Evolutionary conservation across 2,329 filamentous ascomycete genomes (phyloP).

Genomic region (Sporothrix brunneoviolacea): DNA sequence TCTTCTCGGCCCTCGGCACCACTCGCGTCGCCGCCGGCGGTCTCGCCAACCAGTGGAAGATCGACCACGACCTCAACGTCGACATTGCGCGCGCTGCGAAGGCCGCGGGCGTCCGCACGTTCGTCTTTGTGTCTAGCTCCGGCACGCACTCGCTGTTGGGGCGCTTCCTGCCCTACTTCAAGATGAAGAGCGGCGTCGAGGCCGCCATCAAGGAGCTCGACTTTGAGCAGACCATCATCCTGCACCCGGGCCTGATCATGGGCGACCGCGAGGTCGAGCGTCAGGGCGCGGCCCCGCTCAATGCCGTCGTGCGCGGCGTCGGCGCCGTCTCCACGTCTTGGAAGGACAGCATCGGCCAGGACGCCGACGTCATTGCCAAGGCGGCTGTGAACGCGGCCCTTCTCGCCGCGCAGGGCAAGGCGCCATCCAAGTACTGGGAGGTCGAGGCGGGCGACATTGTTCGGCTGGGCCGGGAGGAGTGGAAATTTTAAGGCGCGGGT

Average conservation of each 20-base stretch:
- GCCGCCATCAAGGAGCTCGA: slow-evolving; percentile 63
- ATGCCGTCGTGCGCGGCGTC: slow-evolving; percentile 48
- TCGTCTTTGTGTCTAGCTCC: slow-evolving; percentile 65
- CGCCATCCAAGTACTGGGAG: slow-evolving; percentile 54
- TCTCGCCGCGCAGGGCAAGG: slow-evolving; percentile 52
- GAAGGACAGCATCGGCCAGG: slow-evolving; percentile 65
- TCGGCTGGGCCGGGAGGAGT: slow-evolving; percentile 56
- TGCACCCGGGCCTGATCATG: slow-evolving; percentile 68
- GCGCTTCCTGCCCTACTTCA: slow-evolving; percentile 43
- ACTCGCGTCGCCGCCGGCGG: slow-evolving; percentile 69
- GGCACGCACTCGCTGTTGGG: slow-evolving; percentile 37
- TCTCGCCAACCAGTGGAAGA: slow-evolving; percentile 73
- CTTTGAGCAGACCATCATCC: slow-evolving; percentile 72
- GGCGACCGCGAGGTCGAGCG: slow-evolving; percentile 61
- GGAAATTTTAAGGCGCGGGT: slow-evolving; percentile 26
- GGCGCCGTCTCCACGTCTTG: slow-evolving; percentile 47
- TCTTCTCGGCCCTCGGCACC: slow-evolving; percentile 75
- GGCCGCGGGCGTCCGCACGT: slow-evolving; percentile 63
- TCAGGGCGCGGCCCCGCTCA: slow-evolving; percentile 49
- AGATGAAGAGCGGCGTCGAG: slow-evolving; percentile 86
- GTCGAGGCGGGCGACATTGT: slow-evolving; percentile 57
- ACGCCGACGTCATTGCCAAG: slow-evolving; percentile 63
- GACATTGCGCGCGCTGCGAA: slow-evolving; percentile 70
- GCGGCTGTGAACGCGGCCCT: slow-evolving; percentile 57
- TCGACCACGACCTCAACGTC: slow-evolving; percentile 82